Evolutionary conservation across 1,284 basidiomycete genomes (phyloP), one percentile per base, ranked within the genome.

Genomic region (Ganoderma multipileum): DNA sequence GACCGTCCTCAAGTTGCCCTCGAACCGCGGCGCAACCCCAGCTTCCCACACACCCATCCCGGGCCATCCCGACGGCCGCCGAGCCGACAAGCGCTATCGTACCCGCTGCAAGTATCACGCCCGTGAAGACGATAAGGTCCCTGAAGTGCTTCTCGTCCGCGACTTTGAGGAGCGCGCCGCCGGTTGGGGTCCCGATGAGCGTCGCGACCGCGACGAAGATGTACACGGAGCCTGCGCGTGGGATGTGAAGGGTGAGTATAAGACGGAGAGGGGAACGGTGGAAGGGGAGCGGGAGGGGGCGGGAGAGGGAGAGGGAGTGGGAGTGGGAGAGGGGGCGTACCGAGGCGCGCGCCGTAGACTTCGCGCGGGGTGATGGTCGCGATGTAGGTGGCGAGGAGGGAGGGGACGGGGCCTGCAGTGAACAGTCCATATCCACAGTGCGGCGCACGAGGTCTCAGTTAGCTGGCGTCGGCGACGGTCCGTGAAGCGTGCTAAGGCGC

Each of bases 31-130:
- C n/a, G n/a, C 11, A 28, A 14, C 0, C 41, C 41, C 4, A 42
- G 33, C 33, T 33, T 33, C 33, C 33, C 33, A 8, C 33, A 8
- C 33, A 33, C 2, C 26, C 52, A 14, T n/a, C n/a, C n/a, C n/a
- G n/a, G n/a, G n/a, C n/a, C 52, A 16, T 28, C 26, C 52, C 52
- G 12, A 94, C 95, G 57, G 91, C 26, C 28, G 64, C 64, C 20
- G 57, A 57, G 5, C 42, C 57, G 12, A 57, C 47, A 9, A 68
- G 62, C 18, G 60, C 61, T 11, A 67, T 28, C 3, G 71, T 74
- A 26, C 72, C 73, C 18, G 61, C 71, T 20, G 71, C 67, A 28
- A 72, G 63, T 23, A 76, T 50, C 4, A 72, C 68, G 38, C 79
- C 79, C 14, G 79, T 78, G 71, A 80, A 81, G 42, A 79, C 59